Base-by-base conservation (phyloP, 2,329 filamentous ascomycete genomes). In the Colletotrichum orchidophilum region DNA sequence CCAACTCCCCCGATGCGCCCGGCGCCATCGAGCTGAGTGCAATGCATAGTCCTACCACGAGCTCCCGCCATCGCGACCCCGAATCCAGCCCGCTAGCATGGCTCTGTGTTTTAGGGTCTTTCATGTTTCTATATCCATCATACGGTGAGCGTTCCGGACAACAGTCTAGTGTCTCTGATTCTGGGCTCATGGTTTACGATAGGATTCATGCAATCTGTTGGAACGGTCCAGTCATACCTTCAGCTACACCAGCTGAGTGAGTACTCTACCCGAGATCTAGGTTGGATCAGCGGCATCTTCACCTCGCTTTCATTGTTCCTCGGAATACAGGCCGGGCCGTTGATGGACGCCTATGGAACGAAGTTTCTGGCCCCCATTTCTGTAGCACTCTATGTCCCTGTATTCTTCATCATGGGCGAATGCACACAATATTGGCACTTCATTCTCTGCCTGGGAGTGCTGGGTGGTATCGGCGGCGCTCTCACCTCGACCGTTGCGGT, bases 341-440 rank as follows among this genome's bases (percentile, higher is more conserved):
- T 87, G 3, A 85, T 87, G 67, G 86, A 87, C 66, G 79, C 79
- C 0, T 84, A 86, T 49, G 86, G 85, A 0, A 83, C 86, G 0
- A 78, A 80, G 6, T 68, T 81, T 27, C 77, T 87, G 15, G 76
- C 81, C 0, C 75, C 83, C 3, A 66, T 79, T 6, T 84, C 84
- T 5, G 80, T 80, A 0, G 71, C 78, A 2, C 73, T 78, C 0
- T 84, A 81, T 55, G 75, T 85, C 1, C 73, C 77, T 2, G 81
- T 81, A 49, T 83, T 86, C 62, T 79, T 87, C 11, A 73, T 87
- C 3, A 78, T 87, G 33, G 86, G 83, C 0, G 78, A 87, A 63
- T 87, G 85, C 73, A 77, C 75, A 5, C 63, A 75, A 26, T 87
- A 87, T 75, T 86, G 83, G 84, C 84, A 87, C 8, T 87, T 87